Percentiles rank a stretch among this genome's conserved stretches.
phyloP scores from a whole-genome alignment of 2,329 filamentous ascomycete genomes.

The Calonectria ilicicola region DNA sequence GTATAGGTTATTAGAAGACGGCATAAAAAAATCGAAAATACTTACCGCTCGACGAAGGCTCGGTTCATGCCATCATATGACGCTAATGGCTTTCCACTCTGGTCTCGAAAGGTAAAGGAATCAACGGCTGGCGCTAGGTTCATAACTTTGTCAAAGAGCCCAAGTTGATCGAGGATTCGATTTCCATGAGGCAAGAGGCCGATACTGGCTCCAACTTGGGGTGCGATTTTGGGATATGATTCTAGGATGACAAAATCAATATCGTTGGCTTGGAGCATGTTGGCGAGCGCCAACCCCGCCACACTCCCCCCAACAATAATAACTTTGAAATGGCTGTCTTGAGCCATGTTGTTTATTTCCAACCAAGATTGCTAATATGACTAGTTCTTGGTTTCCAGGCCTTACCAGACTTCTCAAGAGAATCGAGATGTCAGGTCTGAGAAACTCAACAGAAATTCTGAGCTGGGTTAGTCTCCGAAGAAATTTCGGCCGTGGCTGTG shows the following conservation, averaged over 20 bases:
- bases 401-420: neutral
- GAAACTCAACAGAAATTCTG: neutral
- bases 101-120: slow-evolving; percentile 9
- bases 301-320: slow-evolving; percentile 27
- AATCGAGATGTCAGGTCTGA: no score
- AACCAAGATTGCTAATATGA: neutral
- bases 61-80: neutral
- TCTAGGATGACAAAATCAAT: slow-evolving; percentile 65
- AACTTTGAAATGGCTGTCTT: neutral
- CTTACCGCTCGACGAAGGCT: slow-evolving; percentile 11
- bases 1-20: neutral
- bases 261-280: slow-evolving; percentile 23
- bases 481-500: neutral
- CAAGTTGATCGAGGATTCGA: slow-evolving; percentile 62
- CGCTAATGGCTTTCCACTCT: neutral
- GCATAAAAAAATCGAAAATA: no score
- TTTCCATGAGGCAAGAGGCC: slow-evolving; percentile 56
- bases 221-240: slow-evolving; percentile 53
- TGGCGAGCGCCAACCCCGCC: slow-evolving; percentile 23
- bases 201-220: slow-evolving; percentile 61
- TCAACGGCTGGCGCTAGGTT: slow-evolving; percentile 2
- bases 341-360: neutral
- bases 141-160: slow-evolving; percentile 38
- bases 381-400: neutral
- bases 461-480: neutral